Conservation (phyloP, 176 grass and related monocot species). For the Puccinellia tenuiflora region DNA sequence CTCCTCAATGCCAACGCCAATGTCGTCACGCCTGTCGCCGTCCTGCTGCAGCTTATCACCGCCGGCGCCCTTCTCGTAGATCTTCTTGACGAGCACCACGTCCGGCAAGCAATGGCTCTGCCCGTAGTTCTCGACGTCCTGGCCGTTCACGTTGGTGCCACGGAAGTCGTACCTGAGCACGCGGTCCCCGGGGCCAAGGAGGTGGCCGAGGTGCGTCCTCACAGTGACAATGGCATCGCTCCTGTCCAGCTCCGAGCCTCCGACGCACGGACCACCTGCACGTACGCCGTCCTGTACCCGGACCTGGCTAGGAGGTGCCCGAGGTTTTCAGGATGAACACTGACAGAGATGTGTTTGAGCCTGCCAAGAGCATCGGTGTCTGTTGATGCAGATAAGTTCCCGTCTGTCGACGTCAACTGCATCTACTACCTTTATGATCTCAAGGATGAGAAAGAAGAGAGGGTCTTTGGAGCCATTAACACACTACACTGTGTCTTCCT, state of each 20-base stretch:
- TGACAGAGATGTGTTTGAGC: too few relatives aligned
- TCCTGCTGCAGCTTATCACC: neutral
- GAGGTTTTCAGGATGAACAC: too few relatives aligned
- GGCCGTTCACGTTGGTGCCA: constrained; percentile 26
- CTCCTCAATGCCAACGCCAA: too few relatives aligned
- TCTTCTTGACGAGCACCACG: constrained; percentile 61
- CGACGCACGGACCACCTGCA: constrained; percentile 38
- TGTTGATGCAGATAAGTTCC: too few relatives aligned
- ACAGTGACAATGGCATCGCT: constrained; percentile 47
- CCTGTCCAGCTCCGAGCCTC: constrained; percentile 59
- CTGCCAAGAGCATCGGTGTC: too few relatives aligned
- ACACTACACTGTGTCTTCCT: too few relatives aligned
- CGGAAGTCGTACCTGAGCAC: constrained; percentile 50
- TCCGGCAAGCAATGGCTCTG: constrained; percentile 36
- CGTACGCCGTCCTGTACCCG: constrained; percentile 18
- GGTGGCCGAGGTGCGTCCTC: constrained; percentile 54
- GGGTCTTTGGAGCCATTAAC: too few relatives aligned
- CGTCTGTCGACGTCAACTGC: too few relatives aligned
- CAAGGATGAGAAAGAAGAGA: too few relatives aligned
- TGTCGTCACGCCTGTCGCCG: too few relatives aligned
- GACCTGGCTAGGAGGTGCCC: too few relatives aligned
- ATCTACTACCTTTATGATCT: too few relatives aligned
- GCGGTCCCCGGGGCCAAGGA: constrained; percentile 42
- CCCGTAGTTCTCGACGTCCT: constrained; percentile 42
- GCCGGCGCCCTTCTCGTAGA: constrained; percentile 32